Evolutionary conservation across 371 early-diverging fungal species (phyloP).

Genomic region (Mortierella sp.): DNA sequence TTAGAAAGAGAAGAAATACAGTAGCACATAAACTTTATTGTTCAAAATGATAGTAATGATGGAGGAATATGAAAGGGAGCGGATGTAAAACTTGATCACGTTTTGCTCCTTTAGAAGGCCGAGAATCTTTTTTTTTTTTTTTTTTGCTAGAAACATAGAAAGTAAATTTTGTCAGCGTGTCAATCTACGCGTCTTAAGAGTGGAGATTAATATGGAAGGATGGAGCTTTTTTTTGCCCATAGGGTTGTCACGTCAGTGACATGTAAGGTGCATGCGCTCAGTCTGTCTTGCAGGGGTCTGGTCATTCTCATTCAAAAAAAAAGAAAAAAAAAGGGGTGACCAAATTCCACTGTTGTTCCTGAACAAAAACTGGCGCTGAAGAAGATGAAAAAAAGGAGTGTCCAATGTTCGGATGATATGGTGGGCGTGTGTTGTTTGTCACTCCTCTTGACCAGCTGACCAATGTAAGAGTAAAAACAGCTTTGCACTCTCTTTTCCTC

Average conservation of each 20-base stretch:
- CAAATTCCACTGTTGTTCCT: not conserved
- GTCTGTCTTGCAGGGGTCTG: not conserved
- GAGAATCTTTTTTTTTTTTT: too few relatives aligned
- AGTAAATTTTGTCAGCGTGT: too few relatives aligned
- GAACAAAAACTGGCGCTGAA: not conserved
- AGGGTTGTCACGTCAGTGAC: too few relatives aligned
- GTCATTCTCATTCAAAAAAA: not conserved
- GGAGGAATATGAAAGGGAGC: not conserved
- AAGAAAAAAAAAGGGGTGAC: not conserved
- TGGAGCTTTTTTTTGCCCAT: too few relatives aligned
- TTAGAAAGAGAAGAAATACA: not conserved
- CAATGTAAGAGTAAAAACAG: not conserved
- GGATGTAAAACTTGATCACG: not conserved
- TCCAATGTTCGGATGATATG: conserved; percentile 2
- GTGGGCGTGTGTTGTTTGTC: not conserved
- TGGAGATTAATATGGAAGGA: too few relatives aligned
- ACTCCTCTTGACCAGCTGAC: conserved; percentile 4
- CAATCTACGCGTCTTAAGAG: too few relatives aligned
- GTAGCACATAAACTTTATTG: not conserved
- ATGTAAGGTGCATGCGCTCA: not conserved
- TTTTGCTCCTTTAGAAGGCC: too few relatives aligned
- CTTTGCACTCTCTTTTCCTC: not conserved
- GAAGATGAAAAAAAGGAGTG: not conserved
- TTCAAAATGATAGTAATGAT: not conserved
- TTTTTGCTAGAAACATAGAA: too few relatives aligned